phyloP scores from a whole-genome alignment of 1,284 basidiomycete genomes.

The Ganoderma multipileum region DNA sequence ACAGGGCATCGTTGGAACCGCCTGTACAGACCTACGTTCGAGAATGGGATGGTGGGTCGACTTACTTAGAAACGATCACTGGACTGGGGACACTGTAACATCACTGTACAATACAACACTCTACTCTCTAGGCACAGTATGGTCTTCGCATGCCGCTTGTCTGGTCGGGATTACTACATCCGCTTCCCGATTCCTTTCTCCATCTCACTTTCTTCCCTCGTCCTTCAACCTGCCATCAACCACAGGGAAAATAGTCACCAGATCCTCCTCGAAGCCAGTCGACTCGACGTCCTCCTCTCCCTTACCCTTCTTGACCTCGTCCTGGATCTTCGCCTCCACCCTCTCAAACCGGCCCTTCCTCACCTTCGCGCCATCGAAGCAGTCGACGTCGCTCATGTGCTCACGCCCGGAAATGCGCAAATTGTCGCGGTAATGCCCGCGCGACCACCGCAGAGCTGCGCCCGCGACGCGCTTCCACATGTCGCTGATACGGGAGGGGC shows the following conservation, averaged over 20 bases:
- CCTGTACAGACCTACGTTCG: not conserved
- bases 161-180: not conserved
- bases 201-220: conserved; percentile 48
- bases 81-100: not conserved
- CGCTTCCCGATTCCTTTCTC: not conserved
- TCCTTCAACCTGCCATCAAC: conserved; percentile 80
- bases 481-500: conserved; percentile 39
- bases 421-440: conserved; percentile 63
- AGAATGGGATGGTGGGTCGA: not conserved
- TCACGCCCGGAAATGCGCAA: conserved; percentile 68
- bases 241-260: conserved; percentile 70
- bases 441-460: conserved; percentile 56
- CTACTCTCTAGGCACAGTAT: not conserved
- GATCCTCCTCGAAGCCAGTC: conserved; percentile 51
- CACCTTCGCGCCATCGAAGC: conserved; percentile 64
- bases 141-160: not conserved
- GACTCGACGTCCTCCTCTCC: conserved; percentile 12
- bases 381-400: conserved; percentile 82
- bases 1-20: not conserved
- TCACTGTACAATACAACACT: conserved; percentile 6
- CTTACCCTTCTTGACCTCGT: conserved; percentile 30
- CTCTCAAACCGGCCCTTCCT: conserved; percentile 40
- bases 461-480: conserved; percentile 58
- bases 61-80: not conserved
- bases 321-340: conserved; percentile 35